Conservation (phyloP, 805 yeast species). For the Teunomyces funiuensis region DNA sequence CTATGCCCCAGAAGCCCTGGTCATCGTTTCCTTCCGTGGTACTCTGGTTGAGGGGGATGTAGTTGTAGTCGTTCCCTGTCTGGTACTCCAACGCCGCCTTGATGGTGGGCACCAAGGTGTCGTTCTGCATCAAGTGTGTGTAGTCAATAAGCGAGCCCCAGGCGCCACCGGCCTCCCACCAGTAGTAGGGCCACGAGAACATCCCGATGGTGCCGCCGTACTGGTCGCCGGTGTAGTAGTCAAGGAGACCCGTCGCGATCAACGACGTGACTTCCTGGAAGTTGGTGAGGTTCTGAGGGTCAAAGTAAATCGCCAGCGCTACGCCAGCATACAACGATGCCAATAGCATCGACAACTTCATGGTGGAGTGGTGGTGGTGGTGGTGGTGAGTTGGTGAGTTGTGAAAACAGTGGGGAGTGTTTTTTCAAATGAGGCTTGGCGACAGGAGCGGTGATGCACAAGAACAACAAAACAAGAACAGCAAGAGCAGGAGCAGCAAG, state of each 20-base stretch:
- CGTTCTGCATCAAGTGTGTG: constrained; percentile 67
- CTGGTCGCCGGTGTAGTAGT: constrained; percentile 70
- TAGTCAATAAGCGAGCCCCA: constrained; percentile 87
- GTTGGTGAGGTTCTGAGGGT: constrained; percentile 41
- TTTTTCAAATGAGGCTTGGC: neutral
- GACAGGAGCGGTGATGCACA: too few relatives aligned
- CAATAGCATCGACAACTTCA: neutral
- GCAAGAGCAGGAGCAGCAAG: too few relatives aligned
- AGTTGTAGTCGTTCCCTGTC: constrained; percentile 64
- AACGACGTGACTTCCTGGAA: constrained; percentile 57
- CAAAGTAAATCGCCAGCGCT: constrained; percentile 29
- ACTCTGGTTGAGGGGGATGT: constrained; percentile 83
- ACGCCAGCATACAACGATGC: constrained; percentile 11
- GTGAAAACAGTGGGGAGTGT: neutral
- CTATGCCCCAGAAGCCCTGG: constrained; percentile 96
- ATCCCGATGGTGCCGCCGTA: constrained; percentile 82
- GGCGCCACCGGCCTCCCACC: constrained; percentile 99
- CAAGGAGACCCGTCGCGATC: constrained; percentile 71
- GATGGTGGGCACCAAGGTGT: constrained; percentile 59
- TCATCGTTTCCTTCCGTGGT: constrained; percentile 97
- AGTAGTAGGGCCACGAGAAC: constrained; percentile 88
- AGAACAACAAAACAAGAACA: too few relatives aligned
- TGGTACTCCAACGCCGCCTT: constrained; percentile 69
- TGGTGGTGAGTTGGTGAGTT: neutral
- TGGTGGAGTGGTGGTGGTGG: neutral